Evolutionary conservation across 768 basidiomycete genomes (phyloP).

Genomic region (Boletus speciosus): DNA sequence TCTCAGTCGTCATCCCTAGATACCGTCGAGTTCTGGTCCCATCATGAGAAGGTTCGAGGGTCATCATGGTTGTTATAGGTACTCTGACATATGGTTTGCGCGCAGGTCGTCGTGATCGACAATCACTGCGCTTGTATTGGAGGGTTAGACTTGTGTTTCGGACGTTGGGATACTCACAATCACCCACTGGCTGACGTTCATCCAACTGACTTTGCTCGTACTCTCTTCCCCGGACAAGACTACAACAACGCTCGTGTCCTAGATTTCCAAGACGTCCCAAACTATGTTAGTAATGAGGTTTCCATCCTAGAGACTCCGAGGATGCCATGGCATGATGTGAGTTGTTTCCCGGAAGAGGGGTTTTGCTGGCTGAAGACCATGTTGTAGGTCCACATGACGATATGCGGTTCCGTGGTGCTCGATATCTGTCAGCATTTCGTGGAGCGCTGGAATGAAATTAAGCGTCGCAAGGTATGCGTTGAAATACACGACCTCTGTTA

Average conservation of each 20-base stretch:
- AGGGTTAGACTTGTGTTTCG: slow-evolving; percentile 94
- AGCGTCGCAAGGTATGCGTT: slow-evolving; percentile 65
- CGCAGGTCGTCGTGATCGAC: slow-evolving; percentile 75
- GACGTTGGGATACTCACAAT: slow-evolving; percentile 92
- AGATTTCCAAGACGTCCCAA: slow-evolving; percentile 81
- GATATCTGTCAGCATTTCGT: slow-evolving; percentile 93
- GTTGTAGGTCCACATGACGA: slow-evolving; percentile 74
- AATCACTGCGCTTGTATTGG: slow-evolving; percentile 85
- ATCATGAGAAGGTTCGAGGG: slow-evolving; percentile 71
- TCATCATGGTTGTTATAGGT: not conserved
- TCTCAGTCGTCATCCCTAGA: slow-evolving; percentile 38
- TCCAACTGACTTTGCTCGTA: slow-evolving; percentile 75
- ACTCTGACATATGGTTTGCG: not conserved
- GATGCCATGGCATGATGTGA: slow-evolving; percentile 96
- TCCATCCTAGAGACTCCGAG: slow-evolving; percentile 65
- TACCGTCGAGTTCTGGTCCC: slow-evolving; percentile 83
- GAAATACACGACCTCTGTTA: not conserved
- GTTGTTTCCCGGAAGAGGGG: slow-evolving; percentile 25
- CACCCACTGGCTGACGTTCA: slow-evolving; percentile 92
- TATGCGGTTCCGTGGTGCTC: slow-evolving; percentile 76
- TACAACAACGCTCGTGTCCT: slow-evolving; percentile 87
- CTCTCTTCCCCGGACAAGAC: slow-evolving; percentile 91
- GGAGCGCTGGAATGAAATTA: slow-evolving; percentile 89
- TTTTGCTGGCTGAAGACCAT: not conserved
- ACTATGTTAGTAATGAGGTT: slow-evolving; percentile 69